Evolutionary conservation across 2,329 filamentous ascomycete species (phyloP).

Genomic region (Botrytis byssoidea): DNA sequence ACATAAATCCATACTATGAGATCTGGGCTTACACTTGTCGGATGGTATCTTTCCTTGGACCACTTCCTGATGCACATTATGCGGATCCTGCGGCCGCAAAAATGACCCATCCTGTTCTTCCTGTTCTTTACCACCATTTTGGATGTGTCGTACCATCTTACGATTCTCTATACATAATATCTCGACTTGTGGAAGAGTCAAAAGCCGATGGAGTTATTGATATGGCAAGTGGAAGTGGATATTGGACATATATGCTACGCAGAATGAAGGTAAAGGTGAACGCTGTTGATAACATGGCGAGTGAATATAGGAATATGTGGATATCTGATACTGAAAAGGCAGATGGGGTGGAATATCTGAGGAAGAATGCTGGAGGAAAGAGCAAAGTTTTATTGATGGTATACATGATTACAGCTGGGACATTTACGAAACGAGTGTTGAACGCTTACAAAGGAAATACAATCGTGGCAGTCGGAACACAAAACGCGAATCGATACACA

Average conservation of each 20-base stretch:
- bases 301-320: conserved; percentile 68
- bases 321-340: conserved; percentile 61
- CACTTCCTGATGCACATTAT: conserved; percentile 53
- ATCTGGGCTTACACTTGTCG: conserved; percentile 66
- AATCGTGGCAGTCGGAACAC: conserved; percentile 70
- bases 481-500: conserved; percentile 73
- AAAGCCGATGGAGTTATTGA: conserved; percentile 56
- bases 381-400: conserved; percentile 66
- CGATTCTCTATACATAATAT: conserved; percentile 61
- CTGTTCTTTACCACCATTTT: conserved; percentile 76
- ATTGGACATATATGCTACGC: conserved; percentile 72
- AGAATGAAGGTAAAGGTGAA: conserved; percentile 53
- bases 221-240: conserved; percentile 70
- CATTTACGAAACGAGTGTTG: conserved; percentile 63
- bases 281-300: conserved; percentile 66
- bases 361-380: conserved; percentile 48
- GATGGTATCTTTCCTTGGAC: conserved; percentile 58
- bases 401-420: conserved; percentile 65
- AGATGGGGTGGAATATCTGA: conserved; percentile 61
- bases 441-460: conserved; percentile 61
- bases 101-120: conserved; percentile 66
- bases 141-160: conserved; percentile 69
- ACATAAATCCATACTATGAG: conserved; percentile 64
- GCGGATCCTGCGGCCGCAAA: conserved; percentile 47
- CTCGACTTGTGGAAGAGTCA: conserved; percentile 46